Evolutionary conservation across 768 basidiomycete genomes (phyloP), one percentile per base, ranked within the genome.

Genomic region (Calocybe gangraenosa): DNA sequence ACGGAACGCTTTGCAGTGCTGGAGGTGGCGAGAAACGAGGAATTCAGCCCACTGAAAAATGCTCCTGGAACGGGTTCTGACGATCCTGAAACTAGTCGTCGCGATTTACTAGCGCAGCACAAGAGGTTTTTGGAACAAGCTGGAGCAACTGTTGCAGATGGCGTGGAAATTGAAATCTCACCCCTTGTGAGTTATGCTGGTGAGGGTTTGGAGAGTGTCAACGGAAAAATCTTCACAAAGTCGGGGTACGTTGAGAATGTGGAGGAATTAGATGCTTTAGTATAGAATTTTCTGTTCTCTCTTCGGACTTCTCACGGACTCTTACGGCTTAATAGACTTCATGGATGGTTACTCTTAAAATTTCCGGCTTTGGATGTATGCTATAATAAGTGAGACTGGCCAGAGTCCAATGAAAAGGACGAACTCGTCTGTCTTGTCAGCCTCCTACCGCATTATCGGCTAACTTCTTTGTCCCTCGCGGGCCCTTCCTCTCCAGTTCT

Each of bases 21-120:
- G 60, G 93, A 97, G 64, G 92, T 96, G 35, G 78, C 79, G 40
- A 72, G 96, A 45, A 73, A 75, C 48, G 90, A 95, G 48, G 95
- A 98, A 67, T 99, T 99, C 58, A 93, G 90, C 51, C 95, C 95
- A 28, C 66, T 99, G 63, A 99, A 99, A 74, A 99, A 99, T 58
- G 95, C 93, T 7, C 92, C 93, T 0, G 93, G 93, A 1, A 87
- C 90, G 0, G 87, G 87, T 19, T 74, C 87, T 13, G 95, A 98
- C 61, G 85, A 92, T 60, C 88, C 94, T 13, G 82, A 84, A 47
- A 96, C 96, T 22, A 94, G 92, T 55, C 79, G 93, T 37, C 76
- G 81, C 32, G 95, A 98, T 67, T 72, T 99, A 38, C 76, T 97
- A 42, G 77, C 82, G 21, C 92, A 96, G 68, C 92, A 97, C 61